Evolutionary conservation across 2,329 filamentous ascomycete genomes (phyloP).

Genomic region (Cercospora berteroae): DNA sequence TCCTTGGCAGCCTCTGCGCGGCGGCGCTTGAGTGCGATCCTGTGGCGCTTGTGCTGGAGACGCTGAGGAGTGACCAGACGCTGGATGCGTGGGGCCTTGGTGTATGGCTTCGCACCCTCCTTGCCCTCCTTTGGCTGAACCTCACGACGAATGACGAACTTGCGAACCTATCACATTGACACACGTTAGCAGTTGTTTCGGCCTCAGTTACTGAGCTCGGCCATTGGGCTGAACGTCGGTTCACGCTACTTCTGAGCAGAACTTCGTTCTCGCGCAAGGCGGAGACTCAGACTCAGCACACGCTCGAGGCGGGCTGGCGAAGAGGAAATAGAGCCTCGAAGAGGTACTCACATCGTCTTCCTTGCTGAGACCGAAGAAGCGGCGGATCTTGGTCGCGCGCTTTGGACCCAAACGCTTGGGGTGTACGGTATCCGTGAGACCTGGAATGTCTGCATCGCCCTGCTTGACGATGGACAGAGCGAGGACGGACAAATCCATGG

Average conservation of each 20-base stretch:
- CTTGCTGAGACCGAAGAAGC: constrained; percentile 99
- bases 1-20: constrained; percentile 97
- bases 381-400: constrained; percentile 99
- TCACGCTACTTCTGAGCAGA: constrained; percentile 11
- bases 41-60: constrained; percentile 99
- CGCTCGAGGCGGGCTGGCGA: constrained; percentile 49
- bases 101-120: constrained; percentile 97
- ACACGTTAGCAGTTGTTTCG: constrained; percentile 30
- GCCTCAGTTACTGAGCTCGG: constrained; percentile 34
- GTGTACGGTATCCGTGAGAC: constrained; percentile 95
- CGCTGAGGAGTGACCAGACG: constrained; percentile 98
- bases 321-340: constrained; percentile 50
- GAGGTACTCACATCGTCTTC: constrained; percentile 96
- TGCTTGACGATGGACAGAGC: constrained; percentile 97
- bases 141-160: constrained; percentile 99
- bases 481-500: constrained; percentile 88
- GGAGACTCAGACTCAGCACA: constrained; percentile 19
- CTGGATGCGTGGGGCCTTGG: constrained; percentile 99
- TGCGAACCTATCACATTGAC: constrained; percentile 71
- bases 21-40: constrained; percentile 96
- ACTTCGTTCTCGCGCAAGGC: constrained; percentile 16
- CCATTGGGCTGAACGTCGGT: constrained; percentile 3
- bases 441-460: constrained; percentile 90
- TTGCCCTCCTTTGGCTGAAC: constrained; percentile 78
- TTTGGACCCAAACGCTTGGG: constrained; percentile 99